Percentiles rank a stretch among this genome's conserved stretches.
These are phyloP conservation scores for Colletotrichum lini DNA, from an alignment of 2,329 filamentous ascomycete species.

Conservation along the genomic window DNA sequence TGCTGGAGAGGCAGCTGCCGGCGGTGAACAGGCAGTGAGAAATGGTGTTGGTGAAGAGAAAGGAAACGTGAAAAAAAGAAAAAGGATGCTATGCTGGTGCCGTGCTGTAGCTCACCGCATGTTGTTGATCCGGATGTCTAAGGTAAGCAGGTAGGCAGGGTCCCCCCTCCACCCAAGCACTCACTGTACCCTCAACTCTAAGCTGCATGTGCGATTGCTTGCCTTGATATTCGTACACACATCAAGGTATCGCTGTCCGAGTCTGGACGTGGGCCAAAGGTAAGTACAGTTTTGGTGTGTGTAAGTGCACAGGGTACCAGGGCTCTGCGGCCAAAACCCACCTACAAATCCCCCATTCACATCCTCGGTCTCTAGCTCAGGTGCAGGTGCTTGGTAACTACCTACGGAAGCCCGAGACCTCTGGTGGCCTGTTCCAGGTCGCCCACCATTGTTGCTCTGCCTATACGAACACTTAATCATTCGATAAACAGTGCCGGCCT, in stretches of 20 bases:
- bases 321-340: conserved; percentile 6
- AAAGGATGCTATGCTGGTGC: conserved; percentile 1
- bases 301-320: conserved; percentile 1
- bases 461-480: conserved; percentile 9
- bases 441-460: neutral
- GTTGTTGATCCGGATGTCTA: conserved; percentile 11
- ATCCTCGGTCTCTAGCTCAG: neutral
- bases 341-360: neutral
- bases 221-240: neutral
- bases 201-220: too few species aligned
- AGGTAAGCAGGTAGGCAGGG: conserved; percentile 14
- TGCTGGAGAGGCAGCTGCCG: neutral
- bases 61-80: neutral
- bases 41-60: neutral
- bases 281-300: neutral
- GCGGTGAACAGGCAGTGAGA: neutral
- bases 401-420: too few species aligned
- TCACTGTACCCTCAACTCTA: neutral
- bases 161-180: neutral
- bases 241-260: too few species aligned
- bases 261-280: neutral
- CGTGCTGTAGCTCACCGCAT: conserved; percentile 29
- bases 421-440: neutral
- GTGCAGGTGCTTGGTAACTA: too few species aligned
- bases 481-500: conserved; percentile 14